Percentiles rank a stretch among this genome's conserved stretches.
These are phyloP conservation scores for Trypanosoma grayi DNA, from an alignment of 208 protist species.

Conservation along the genomic window DNA sequence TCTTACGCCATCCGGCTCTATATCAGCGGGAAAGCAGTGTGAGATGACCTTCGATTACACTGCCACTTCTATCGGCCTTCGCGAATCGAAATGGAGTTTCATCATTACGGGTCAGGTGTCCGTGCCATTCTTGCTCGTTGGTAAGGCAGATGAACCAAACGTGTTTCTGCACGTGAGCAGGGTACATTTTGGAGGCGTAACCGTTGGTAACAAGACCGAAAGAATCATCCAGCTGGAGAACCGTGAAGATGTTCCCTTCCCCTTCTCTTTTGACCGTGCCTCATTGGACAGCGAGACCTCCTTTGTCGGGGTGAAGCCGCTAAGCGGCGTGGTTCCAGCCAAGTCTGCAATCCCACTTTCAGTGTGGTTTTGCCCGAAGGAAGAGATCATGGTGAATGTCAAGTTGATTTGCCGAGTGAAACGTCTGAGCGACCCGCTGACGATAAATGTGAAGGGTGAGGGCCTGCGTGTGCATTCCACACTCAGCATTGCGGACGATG, in stretches of 20 bases:
- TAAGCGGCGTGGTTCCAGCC: slow-evolving; percentile 73
- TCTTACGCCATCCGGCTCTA: slow-evolving; percentile 72
- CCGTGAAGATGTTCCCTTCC: slow-evolving; percentile 91
- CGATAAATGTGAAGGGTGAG: slow-evolving; percentile 96
- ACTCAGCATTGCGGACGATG: slow-evolving; percentile 64
- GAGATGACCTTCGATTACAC: slow-evolving; percentile 96
- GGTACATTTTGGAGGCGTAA: slow-evolving; percentile 91
- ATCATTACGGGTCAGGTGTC: slow-evolving; percentile 74
- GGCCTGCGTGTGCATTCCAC: slow-evolving; percentile 91
- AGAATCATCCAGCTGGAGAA: slow-evolving; percentile 91
- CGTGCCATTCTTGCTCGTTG: slow-evolving; percentile 94
- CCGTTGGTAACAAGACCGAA: slow-evolving; percentile 72
- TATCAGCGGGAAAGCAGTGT: slow-evolving; percentile 86
- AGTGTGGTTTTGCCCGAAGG: slow-evolving; percentile 84
- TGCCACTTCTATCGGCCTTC: slow-evolving; percentile 75
- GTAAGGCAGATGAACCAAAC: slow-evolving; percentile 90
- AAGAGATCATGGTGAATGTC: slow-evolving; percentile 93
- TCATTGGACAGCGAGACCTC: slow-evolving; percentile 36
- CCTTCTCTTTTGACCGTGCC: slow-evolving; percentile 89
- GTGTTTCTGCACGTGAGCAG: slow-evolving; percentile 89
- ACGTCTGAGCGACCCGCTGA: slow-evolving; percentile 88
- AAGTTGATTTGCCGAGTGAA: slow-evolving; percentile 90
- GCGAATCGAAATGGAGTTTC: slow-evolving; percentile 93
- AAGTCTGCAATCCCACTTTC: slow-evolving; percentile 67
- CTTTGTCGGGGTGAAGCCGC: slow-evolving; percentile 79